Evolutionary conservation across 768 basidiomycete species (phyloP), one percentile per base, ranked within the genome.

Genomic region (Termitomyces heimii): DNA sequence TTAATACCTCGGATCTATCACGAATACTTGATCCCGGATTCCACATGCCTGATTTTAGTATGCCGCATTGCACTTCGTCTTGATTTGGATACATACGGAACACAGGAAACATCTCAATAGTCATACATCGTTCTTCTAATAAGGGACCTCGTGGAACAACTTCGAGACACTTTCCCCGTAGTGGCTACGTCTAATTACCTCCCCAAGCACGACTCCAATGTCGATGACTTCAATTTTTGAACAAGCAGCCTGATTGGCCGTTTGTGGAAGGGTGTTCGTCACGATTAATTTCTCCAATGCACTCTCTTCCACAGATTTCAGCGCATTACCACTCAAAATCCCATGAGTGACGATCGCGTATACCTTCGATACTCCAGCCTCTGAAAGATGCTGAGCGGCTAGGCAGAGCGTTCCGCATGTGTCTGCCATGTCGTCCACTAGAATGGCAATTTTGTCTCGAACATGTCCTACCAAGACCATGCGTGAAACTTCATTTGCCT

Each of bases 371-470:
- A 94, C 95, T 3, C 96, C 96, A 7, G 92, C 93, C 63, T 97
- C 93, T 32, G 86, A 76, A 55, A 99, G 80, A 61, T 97, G 92
- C 62, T 83, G 79, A 7, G 96, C 93, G 1, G 97, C 97, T 54
- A 98, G 80, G 63, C 89, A 88, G 59, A 99, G 82, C 58, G 97
- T 99, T 53, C 93, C 93, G 65, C 93, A 96, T 43, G 94, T 96
- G 72, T 96, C 93, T 31, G 94, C 93, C 94, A 99, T 98, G 77
- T 99, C 97, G 77, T 98, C 97, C 45, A 98, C 90, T 29, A 99
- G 78, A 57, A 99, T 94, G 54, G 95, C 97, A 43, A 85, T 81
- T 76, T 98, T 94, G 68, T 87, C 94, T 68, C 83, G 85, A 60
- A 95, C 94, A 66, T 93, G 86, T 1, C 97, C 97, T 45, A 99